Conservation (phyloP, 2,329 filamentous ascomycete species). For the Ophiostoma australiae region DNA sequence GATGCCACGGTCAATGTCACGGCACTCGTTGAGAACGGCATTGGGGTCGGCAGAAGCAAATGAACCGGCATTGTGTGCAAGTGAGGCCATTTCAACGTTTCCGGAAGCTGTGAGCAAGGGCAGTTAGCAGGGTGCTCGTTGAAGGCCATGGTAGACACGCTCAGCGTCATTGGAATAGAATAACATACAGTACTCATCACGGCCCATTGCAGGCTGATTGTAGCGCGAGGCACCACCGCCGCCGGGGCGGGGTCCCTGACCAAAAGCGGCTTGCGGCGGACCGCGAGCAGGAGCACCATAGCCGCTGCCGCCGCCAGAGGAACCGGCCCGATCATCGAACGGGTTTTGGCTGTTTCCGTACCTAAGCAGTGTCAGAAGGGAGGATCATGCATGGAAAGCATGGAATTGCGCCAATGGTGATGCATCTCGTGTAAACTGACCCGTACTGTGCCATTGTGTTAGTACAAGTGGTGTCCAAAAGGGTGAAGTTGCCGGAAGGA, state of each 20-base stretch:
- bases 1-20: slow-evolving; percentile 72
- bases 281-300: slow-evolving; percentile 35
- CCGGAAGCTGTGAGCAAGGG: slow-evolving; percentile 33
- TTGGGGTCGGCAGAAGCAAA: slow-evolving; percentile 57
- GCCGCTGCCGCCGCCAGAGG: slow-evolving; percentile 34
- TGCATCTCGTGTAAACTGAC: slow-evolving; percentile 38
- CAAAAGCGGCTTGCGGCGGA: slow-evolving; percentile 32
- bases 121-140: neutral
- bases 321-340: slow-evolving; percentile 50
- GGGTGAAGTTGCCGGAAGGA: neutral
- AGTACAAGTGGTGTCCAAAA: slow-evolving; percentile 29
- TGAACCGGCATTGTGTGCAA: slow-evolving; percentile 48
- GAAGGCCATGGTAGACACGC: neutral
- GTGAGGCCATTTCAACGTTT: slow-evolving; percentile 67
- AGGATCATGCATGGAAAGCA: neutral
- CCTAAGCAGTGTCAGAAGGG: slow-evolving; percentile 35
- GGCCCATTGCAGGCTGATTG: slow-evolving; percentile 34
- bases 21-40: slow-evolving; percentile 77
- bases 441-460: slow-evolving; percentile 50
- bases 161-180: neutral
- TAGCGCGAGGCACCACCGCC: slow-evolving; percentile 30
- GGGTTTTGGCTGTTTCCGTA: slow-evolving; percentile 54
- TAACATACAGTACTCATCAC: slow-evolving; percentile 37
- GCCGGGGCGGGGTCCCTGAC: slow-evolving; percentile 33
- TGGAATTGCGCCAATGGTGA: slow-evolving; percentile 33